Base-by-base conservation (phyloP, 257 asterid species). In the Mentha longifolia region DNA sequence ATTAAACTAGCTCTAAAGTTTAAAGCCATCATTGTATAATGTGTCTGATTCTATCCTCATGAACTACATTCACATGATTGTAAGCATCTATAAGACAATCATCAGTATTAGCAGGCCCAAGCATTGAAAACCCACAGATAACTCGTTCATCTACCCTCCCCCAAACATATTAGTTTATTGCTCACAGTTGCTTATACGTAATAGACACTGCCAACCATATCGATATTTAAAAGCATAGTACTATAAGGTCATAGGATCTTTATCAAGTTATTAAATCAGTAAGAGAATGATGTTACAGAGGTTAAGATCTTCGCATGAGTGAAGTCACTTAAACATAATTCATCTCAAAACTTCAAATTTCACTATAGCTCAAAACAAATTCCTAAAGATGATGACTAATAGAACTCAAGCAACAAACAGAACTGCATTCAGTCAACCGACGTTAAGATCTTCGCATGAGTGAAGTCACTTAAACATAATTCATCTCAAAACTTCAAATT, bases 341-440 rank as follows among this genome's bases (percentile, higher is more conserved):
- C 54, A 49, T 50, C 30, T 57, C 58, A 12, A 59, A 20, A 39
- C 52, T 43, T 50, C 50, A 14, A 30, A 16, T 50, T 57, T 35
- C 58, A 39, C 52, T 6, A 70, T 42, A 70, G 67, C 71, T 51
- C 19, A 28, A 59, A 30, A 50, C 65, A 37, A 13, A 47, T 47
- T 46, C 16, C 33, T 42, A 1, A 7, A 35, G 9, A 49, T 49
- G 41, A 52, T 46, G 3, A 61, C 11, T 9, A 57, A 73, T 51
- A 73, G 10, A 68, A 60, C 66, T 49, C 54, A 28, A 73, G 45
- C 75, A 72, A 37, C 79, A 63, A 37, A 50, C 33, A 19, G 7
- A 41, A 76, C 60, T 43, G 17, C 56, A 71, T 43, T 66, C 73
- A 74, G 58, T 42, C 60, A 62, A 55, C 49, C 58, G 62, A 54